These are phyloP conservation scores for Solanum microdontum DNA, from an alignment of 257 asterid genomes.

Conservation along the genomic window DNA sequence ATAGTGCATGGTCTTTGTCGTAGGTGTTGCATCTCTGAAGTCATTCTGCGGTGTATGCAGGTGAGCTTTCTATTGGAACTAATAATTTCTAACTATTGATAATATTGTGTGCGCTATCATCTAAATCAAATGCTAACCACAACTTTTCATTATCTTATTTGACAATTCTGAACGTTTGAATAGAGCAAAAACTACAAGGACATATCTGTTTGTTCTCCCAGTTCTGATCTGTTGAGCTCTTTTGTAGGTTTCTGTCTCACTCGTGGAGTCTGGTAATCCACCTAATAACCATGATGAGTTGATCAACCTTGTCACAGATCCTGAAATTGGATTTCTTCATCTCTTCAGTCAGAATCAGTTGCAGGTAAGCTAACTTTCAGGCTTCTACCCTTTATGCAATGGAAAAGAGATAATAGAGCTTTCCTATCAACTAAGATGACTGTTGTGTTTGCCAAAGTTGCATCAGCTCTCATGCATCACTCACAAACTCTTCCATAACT, in stretches of 20 bases:
- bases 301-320: constrained; percentile 60
- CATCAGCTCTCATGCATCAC: neutral
- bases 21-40: constrained; percentile 91
- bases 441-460: neutral
- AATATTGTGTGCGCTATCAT: neutral
- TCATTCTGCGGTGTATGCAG: constrained; percentile 91
- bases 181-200: neutral
- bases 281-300: constrained; percentile 60
- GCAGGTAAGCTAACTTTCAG: constrained; percentile 41
- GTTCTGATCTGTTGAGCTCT: neutral
- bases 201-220: neutral
- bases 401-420: neutral
- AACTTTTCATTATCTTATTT: neutral
- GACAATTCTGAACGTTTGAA: neutral
- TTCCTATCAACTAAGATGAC: neutral
- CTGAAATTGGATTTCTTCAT: constrained; percentile 62
- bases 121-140: neutral
- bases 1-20: constrained; percentile 93
- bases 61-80: constrained; percentile 17
- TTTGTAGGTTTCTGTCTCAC: constrained; percentile 67
- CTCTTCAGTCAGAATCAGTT: constrained; percentile 89
- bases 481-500: neutral
- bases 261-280: constrained; percentile 57
- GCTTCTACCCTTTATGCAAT: neutral
- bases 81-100: neutral